Conservation (phyloP, 2,329 filamentous ascomycete genomes). For the Microcyclospora tardicrescens region DNA sequence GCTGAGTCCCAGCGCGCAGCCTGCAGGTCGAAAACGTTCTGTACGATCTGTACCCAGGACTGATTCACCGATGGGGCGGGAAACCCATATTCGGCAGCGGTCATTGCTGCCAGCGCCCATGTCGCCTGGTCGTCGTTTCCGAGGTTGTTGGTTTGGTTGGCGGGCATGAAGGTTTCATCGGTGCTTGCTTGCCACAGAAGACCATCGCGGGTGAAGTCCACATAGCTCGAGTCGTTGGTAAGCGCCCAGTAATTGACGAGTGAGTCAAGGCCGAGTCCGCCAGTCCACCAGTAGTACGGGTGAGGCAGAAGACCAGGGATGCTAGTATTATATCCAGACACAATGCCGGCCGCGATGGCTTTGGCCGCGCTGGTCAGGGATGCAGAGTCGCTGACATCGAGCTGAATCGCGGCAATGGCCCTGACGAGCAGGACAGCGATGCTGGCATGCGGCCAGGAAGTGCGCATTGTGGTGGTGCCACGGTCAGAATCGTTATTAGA, state of each 20-base stretch:
- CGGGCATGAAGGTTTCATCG: constrained; percentile 48
- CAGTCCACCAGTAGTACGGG: constrained; percentile 47
- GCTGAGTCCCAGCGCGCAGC: constrained; percentile 53
- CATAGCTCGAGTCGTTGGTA: constrained; percentile 50
- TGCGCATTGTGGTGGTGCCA: no score
- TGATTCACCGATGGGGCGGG: constrained; percentile 26
- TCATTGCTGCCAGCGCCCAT: constrained; percentile 71
- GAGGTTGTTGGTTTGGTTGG: constrained; percentile 20
- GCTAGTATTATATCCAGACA: background rate
- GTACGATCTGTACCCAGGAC: constrained; percentile 57
- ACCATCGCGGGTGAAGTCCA: constrained; percentile 45
- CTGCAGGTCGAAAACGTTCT: constrained; percentile 69
- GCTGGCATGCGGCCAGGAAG: no score
- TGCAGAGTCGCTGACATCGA: constrained; percentile 1
- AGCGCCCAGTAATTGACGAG: constrained; percentile 59
- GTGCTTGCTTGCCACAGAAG: constrained; percentile 49
- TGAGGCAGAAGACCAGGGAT: constrained; percentile 14
- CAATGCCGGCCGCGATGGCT: background rate
- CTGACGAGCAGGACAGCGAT: no score
- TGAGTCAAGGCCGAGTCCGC: constrained; percentile 52
- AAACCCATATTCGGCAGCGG: constrained; percentile 64
- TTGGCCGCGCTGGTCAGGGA: constrained; percentile 2
- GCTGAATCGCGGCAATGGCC: background rate
- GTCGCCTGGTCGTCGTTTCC: constrained; percentile 52
- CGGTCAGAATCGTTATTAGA: no score